Base-by-base conservation (phyloP, 2,329 filamentous ascomycete species). In the Exophiala bonariae region DNA sequence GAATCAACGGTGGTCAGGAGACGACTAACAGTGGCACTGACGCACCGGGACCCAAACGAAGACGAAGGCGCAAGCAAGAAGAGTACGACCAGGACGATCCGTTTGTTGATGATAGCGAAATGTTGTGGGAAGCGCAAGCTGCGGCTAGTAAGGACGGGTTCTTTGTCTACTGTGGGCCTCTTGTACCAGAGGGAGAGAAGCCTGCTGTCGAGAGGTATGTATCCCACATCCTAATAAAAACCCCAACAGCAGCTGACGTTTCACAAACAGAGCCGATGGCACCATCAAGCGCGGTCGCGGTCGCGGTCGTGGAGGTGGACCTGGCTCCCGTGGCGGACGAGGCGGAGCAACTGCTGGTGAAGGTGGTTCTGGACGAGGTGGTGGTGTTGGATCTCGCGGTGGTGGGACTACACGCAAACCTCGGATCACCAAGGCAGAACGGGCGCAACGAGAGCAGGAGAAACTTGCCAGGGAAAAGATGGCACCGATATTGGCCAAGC, bases 91-190 rank as follows among this genome's bases (percentile, higher is more conserved):
- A 81, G 49, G 80, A 83, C 43, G 82, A 85, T 55, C 81, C 82
- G 35, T 85, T 85, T 61, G 82, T 85, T 46, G 93, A 99, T 61
- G 93, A 99, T 64, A 95, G 90, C 1, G 93, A 99, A 66, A 69
- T 96, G 63, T 78, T 95, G 1, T 97, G 92, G 92, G 89, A 97
- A 68, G 89, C 95, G 62, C 88, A 95, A 64, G 92, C 92, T 5
- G 90, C 92, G 3, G 91, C 93, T 37, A 92, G 89, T 57, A 89
- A 92, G 59, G 93, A 97, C 64, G 93, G 93, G 1, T 99, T 97
- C 73, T 99, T 97, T 65, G 93, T 99, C 1, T 99, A 96, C 69
- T 95, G 89, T 51, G 93, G 93, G 3, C 92, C 92, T 7, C 74
- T 99, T 37, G 81, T 97, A 17, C 87, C 87, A 4, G 90, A 95